Evolutionary conservation across 2,329 filamentous ascomycete species (phyloP), one percentile per base, ranked within the genome.

Genomic region (Thelonectria blattea): DNA sequence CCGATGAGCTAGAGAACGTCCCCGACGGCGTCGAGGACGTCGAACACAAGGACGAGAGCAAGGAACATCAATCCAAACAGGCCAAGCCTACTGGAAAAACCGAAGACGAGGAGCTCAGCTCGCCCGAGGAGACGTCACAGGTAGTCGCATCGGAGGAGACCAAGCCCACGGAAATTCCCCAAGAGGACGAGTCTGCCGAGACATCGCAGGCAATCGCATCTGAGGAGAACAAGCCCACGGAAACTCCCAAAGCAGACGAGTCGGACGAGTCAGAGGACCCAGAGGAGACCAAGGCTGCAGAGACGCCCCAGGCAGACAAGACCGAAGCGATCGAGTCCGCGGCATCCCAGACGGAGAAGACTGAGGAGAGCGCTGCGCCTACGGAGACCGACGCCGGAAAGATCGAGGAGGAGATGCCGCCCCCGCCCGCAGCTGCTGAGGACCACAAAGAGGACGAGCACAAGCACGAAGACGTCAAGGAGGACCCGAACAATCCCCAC

Each of bases 31-130:
- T 58, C 14, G 47, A 60, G 39, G 51, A 50, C 14, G 32, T 50
- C 18, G 20, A 52, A 6, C 15, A 48, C 37, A 37, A 37, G 15
- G 15, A 37, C 34, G 34, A 37, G 34, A 27, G 20, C 15, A 37
- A 53, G 11, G 54, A 56, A 15, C 45, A 72, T 60, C 71, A 75
- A 56, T 65, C 66, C 42, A 2, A 46, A 11, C n/a, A 46, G 18
- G 18, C 9, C 20, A 17, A 12, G 11, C 18, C 42, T 10, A 15
- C 10, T 3, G 34, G 11, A 15, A 37, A 37, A 3, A 3, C 34
- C 15, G 10, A 37, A 37, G 34, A 37, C 15, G 34, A 37, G 5
- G 8, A 37, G 4, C 12, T 37, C 6, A 46, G 18, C 11, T 15
- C 20, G n/a, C 42, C 42, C 18, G 10, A 14, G 12, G 18, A 24